Conservation (phyloP, 176 grass and related monocot genomes). For the Metroxylon sagu region DNA sequence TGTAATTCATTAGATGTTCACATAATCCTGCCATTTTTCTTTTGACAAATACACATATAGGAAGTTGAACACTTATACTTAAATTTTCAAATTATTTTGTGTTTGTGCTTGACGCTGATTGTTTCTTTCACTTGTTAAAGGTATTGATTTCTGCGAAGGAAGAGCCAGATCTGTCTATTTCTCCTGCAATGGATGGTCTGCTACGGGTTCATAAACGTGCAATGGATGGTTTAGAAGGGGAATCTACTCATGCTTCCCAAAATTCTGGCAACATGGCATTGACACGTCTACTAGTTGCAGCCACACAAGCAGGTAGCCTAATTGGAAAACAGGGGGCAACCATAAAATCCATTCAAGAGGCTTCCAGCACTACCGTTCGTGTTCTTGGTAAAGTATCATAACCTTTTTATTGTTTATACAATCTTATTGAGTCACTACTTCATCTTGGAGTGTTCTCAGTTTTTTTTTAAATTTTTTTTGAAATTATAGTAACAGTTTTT, state of each 20-base stretch:
- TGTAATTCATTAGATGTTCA: too few relatives aligned
- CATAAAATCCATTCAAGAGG: conserved; percentile 95
- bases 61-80: too few relatives aligned
- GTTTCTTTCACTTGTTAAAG: conserved; percentile 33
- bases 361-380: conserved; percentile 60
- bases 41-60: too few relatives aligned
- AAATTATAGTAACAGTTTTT: too few relatives aligned
- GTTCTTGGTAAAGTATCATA: conserved; percentile 52
- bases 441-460: too few relatives aligned
- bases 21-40: too few relatives aligned
- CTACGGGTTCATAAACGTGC: conserved; percentile 88
- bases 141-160: conserved; percentile 98
- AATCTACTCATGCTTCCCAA: conserved; percentile 52
- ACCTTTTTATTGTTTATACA: neutral
- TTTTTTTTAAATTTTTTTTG: too few relatives aligned
- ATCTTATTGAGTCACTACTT: too few relatives aligned
- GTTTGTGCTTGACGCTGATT: neutral
- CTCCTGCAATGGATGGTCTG: conserved; percentile 88
- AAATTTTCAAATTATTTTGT: neutral
- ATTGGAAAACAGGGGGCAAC: conserved; percentile 95
- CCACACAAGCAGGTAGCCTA: conserved; percentile 87
- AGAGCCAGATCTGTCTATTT: conserved; percentile 55
- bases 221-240: conserved; percentile 77
- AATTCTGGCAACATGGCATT: conserved; percentile 27
- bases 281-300: conserved; percentile 75